Base-by-base conservation (phyloP, 768 basidiomycete species). In the Boletellus ananas region DNA sequence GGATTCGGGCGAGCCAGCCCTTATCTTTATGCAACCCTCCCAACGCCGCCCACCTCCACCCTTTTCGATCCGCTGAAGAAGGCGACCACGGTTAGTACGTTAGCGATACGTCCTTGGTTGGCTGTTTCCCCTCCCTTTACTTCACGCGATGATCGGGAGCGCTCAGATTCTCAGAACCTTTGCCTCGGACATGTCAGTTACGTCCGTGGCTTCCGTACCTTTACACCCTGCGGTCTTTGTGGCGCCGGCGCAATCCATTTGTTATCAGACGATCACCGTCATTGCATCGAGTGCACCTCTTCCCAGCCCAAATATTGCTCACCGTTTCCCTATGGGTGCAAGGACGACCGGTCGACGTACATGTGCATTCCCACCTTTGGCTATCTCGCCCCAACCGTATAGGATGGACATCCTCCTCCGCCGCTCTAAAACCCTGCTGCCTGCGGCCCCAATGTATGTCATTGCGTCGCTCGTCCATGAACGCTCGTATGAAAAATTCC, bases 111-210 rank as follows among this genome's bases (percentile, higher is more conserved):
- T 23, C 40, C 51, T 45, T 44, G 37, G 40, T 47, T 45, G 39
- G 47, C 42, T 47, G 47, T 47, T 37, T 18, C 45, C 45, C 42
- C 49, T 44, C 47, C 39, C 42, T 47, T 55, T 35, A 39, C 51
- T 65, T 61, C 55, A 55, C 55, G 54, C 51, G 59, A 55, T 59
- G 43, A 58, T 62, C 62, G 55, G 61, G 56, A 56, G 48, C 39
- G 58, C 46, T 56, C 52, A 51, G 57, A 61, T 66, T 59, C 66
- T 54, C 64, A 60, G 59, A 66, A 62, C 63, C 34, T 38, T 62
- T 38, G 17, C 66, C 63, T 69, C 65, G 65, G 65, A 69, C 65
- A 69, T 66, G 36, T 58, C 49, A 45, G 35, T 57, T 67, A 66
- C 65, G 56, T 62, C 65, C 65, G 67, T 66, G 55, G 52, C 67